Conservation (phyloP, 1,284 basidiomycete genomes). For the Coniferiporia weirii region DNA sequence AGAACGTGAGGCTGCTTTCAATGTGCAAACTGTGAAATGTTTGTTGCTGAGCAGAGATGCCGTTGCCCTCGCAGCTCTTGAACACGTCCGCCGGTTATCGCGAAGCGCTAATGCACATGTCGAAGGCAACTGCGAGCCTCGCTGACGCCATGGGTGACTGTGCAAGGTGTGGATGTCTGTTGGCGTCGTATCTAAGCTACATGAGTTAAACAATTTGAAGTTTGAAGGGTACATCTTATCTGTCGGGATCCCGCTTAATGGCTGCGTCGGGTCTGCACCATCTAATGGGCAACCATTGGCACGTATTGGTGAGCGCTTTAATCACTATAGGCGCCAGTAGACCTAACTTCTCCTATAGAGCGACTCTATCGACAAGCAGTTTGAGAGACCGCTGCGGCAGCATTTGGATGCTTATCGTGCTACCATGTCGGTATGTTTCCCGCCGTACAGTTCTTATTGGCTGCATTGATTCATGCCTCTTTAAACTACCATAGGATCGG, state of each 20-base stretch:
- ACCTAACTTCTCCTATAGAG: slow-evolving; percentile 41
- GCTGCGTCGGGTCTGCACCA: slow-evolving; percentile 89
- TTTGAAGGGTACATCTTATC: slow-evolving; percentile 75
- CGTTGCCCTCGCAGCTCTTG: slow-evolving; percentile 52
- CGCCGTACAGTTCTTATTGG: neutral
- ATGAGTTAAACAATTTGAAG: slow-evolving; percentile 30
- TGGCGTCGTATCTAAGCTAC: slow-evolving; percentile 5
- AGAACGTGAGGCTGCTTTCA: slow-evolving; percentile 50
- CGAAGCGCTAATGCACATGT: slow-evolving; percentile 77
- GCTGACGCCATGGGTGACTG: slow-evolving; percentile 84
- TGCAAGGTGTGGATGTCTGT: slow-evolving; percentile 53
- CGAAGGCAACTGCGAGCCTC: slow-evolving; percentile 79
- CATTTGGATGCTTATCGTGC: slow-evolving; percentile 78
- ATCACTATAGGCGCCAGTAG: neutral
- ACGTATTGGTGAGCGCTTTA: slow-evolving; percentile 58
- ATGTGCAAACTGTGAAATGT: neutral
- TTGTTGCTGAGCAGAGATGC: neutral
- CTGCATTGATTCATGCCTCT: slow-evolving; percentile 14
- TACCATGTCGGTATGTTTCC: slow-evolving; percentile 57
- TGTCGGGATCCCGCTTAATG: slow-evolving; percentile 71
- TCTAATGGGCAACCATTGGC: slow-evolving; percentile 89
- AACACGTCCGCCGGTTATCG: slow-evolving; percentile 80
- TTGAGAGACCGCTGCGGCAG: slow-evolving; percentile 84
- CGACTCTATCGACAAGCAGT: slow-evolving; percentile 83
- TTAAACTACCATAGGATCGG: slow-evolving; percentile 50